Base-by-base conservation (phyloP, 2,329 filamentous ascomycete species). In the Cryphonectria carpinicola region DNA sequence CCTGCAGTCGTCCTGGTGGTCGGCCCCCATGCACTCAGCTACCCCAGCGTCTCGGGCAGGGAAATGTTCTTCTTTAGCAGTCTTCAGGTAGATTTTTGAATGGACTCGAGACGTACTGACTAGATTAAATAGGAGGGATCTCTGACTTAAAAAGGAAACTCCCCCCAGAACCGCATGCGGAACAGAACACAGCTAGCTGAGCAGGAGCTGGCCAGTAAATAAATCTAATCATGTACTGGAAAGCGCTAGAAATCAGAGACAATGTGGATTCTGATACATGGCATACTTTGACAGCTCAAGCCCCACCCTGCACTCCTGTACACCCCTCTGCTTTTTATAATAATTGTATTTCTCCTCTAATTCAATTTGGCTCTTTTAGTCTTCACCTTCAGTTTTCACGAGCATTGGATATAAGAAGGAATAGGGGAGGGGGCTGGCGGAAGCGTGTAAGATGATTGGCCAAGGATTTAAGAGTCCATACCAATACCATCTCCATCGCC, bases 391-490 rank as follows among this genome's bases (percentile, higher is more conserved):
- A 32, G 6, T 19, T 35, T 25, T 58, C 4, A n/a, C 46, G 3
- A 58, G 13, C 19, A 39, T n/a, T 22, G 22, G 4, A 13, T 4
- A 19, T 17, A 19, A 7, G 22, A 61, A 37, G 6, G 2, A 39
- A 13, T 37, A 37, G n/a, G 17, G n/a, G n/a, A 13, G 8, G 41
- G 25, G 41, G 22, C 37, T 43, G 35, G n/a, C 25, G 22, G 52
- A 63, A 54, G 43, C 58, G 41, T 68, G 58, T 68, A 68, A 68
- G 66, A 63, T 68, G 66, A 68, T 68, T 68, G 66, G 66, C 58
- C 35, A 28, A 1, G 13, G 22, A 22, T 25, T 46, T 39, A n/a
- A 28, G 28, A 58, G 52, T 28, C 32, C 28, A 13, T 25, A 54
- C 49, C 11, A 28, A n/a, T 58, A 41, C 61, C n/a, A 4, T 46